Base-by-base conservation (phyloP, 257 asterid species). In the Solanum pennellii region DNA sequence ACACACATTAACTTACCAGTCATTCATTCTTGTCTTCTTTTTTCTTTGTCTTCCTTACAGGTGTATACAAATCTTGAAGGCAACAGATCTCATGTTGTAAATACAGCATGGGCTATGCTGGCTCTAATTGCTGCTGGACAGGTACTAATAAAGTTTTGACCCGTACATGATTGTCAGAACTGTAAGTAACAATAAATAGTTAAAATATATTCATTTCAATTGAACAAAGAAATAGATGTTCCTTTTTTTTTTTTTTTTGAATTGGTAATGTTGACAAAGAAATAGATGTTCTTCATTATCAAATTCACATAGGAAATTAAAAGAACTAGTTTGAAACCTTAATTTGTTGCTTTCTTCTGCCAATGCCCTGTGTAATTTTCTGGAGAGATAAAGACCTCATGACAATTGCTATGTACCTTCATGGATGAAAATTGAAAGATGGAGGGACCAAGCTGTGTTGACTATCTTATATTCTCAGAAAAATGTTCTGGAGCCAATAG, bases 71-170 rank as follows among this genome's bases (percentile, higher is more conserved):
- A 95, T 92, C 90, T 96, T 69, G 98, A 96, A 90, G 98, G 97
- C 87, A 91, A 91, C 90, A 93, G 92, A 93, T 90, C 98, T 86
- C 98, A 97, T 89, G 93, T 96, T 84, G 99, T 95, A 80, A 95
- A 96, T 90, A 96, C 99, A 23, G 93, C 93, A 84, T 97, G 99
- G 99, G 98, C 98, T 86, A 80, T 95, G 94, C 90, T 97, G 90
- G 41, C 98, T 90, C 98, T 97, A 71, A 94, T 97, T 88, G 95
- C 85, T 86, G 98, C 99, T 84, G 99, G 98, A 37, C 99, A 95
- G 99, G 99, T 96, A 88, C 49, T 76, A 25, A 13, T 45, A 31
- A 62, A 56, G 86, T 83, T 15, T 12, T 59, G 83, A 7, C 29
- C 59, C 44, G 31, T 47, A 82, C 69, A 82, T 49, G 69, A 82